Conservation (phyloP, 1,284 basidiomycete genomes). For the Leccinum fuscescens region DNA sequence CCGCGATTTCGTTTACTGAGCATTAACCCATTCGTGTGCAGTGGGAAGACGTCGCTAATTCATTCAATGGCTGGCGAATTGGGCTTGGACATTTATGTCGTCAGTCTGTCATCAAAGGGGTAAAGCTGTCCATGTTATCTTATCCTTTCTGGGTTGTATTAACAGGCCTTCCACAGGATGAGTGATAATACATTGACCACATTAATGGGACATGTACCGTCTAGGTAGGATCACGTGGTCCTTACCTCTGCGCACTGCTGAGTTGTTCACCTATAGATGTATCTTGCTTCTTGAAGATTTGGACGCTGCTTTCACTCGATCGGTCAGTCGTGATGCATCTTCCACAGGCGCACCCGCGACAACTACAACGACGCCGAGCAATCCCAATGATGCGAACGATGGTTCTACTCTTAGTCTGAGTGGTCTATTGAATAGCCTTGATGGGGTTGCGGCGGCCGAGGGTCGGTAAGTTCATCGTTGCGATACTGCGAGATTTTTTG, state of each 20-base stretch:
- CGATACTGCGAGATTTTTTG: constrained; percentile 11
- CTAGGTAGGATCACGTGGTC: constrained; percentile 50
- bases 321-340: constrained; percentile 72
- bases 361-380: constrained; percentile 38
- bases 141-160: constrained; percentile 3
- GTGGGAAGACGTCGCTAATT: constrained; percentile 81
- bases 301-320: constrained; percentile 83
- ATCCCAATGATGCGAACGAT: constrained; percentile 52
- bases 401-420: constrained; percentile 80
- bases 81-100: constrained; percentile 84
- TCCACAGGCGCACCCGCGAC: constrained; percentile 70
- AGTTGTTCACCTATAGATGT: constrained; percentile 48
- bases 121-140: constrained; percentile 34
- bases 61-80: constrained; percentile 85
- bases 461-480: constrained; percentile 59
- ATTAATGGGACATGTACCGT: constrained; percentile 80
- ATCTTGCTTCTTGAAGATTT: constrained; percentile 86
- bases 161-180: constrained; percentile 51
- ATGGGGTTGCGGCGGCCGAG: constrained; percentile 83
- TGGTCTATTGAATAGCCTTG: constrained; percentile 79
- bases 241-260: constrained; percentile 4
- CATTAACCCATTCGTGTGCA: constrained; percentile 30
- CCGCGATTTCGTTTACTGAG: constrained; percentile 6
- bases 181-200: constrained; percentile 82
- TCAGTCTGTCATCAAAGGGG: constrained; percentile 83